Percentiles rank a stretch among this genome's conserved stretches.
Evolutionary conservation across 202 grass and related monocot species (phyloP).

Genomic region (Hordeum pubiflorum): DNA sequence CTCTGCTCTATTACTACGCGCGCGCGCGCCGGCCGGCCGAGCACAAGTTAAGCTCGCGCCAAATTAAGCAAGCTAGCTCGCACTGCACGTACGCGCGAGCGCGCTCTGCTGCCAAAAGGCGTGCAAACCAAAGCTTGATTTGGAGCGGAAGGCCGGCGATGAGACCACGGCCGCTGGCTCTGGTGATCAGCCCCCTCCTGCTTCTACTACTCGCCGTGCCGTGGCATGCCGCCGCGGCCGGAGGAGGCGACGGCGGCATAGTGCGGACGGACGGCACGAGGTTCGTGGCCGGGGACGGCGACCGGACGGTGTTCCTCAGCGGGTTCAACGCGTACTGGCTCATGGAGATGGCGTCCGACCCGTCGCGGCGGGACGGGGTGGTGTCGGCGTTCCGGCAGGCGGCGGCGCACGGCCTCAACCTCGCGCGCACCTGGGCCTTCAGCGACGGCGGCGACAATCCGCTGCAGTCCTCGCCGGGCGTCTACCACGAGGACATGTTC

Average conservation of each 20-base stretch:
- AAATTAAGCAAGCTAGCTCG: not conserved
- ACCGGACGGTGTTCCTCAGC: conserved; percentile 31
- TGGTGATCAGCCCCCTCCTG: not conserved
- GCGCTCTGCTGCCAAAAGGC: not conserved
- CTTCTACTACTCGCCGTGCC: not conserved
- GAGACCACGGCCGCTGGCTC: not conserved
- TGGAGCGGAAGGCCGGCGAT: not conserved
- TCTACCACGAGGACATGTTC: conserved; percentile 61
- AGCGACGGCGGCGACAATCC: conserved; percentile 42
- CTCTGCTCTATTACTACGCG: no score
- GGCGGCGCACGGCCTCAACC: conserved; percentile 30
- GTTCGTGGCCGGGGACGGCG: conserved; percentile 18
- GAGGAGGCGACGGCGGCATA: not conserved
- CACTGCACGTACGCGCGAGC: not conserved
- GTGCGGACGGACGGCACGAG: conserved; percentile 34
- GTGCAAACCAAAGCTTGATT: not conserved
- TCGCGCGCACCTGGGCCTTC: conserved; percentile 55
- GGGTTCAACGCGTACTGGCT: conserved; percentile 72
- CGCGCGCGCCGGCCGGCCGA: no score
- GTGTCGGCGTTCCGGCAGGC: conserved; percentile 42
- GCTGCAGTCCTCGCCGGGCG: conserved; percentile 39
- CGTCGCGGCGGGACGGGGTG: conserved; percentile 22
- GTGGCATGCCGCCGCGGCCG: not conserved
- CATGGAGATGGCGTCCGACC: conserved; percentile 42
- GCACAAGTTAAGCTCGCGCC: not conserved